Evolutionary conservation across 2,329 filamentous ascomycete genomes (phyloP).

Genomic region (Fusarium illudens): DNA sequence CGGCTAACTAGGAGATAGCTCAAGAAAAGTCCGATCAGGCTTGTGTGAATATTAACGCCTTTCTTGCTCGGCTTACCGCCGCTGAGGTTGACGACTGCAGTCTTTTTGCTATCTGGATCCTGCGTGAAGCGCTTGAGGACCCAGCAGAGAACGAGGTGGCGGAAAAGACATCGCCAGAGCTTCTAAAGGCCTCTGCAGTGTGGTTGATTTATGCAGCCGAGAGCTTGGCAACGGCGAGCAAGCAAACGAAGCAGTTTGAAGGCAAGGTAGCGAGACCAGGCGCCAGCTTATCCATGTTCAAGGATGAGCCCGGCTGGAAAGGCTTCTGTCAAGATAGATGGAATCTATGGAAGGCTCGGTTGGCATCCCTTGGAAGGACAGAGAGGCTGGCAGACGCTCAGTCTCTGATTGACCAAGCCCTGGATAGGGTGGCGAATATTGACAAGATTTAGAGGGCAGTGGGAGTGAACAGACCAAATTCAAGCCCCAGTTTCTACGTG

Average conservation of each 20-base stretch:
- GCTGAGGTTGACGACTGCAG: slow-evolving; percentile 21
- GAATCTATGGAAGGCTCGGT: slow-evolving; percentile 13
- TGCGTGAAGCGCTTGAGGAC: slow-evolving; percentile 31
- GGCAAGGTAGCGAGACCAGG: slow-evolving; percentile 29
- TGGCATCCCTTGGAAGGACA: background rate
- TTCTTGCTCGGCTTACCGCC: slow-evolving; percentile 26
- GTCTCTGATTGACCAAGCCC: background rate
- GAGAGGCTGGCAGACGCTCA: background rate
- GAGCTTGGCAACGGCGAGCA: background rate
- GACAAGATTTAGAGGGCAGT: background rate
- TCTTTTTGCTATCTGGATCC: slow-evolving; percentile 29
- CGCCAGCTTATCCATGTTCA: background rate
- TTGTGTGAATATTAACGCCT: slow-evolving; percentile 24
- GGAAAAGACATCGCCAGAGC: background rate
- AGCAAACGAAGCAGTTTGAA: slow-evolving; percentile 28
- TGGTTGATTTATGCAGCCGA: slow-evolving; percentile 28
- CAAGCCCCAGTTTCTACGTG: background rate
- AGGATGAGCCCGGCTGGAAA: slow-evolving; percentile 20
- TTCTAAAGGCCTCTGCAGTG: slow-evolving; percentile 10
- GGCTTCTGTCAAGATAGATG: slow-evolving; percentile 26
- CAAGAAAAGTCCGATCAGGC: slow-evolving; percentile 16
- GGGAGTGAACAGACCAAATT: background rate
- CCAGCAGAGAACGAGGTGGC: slow-evolving; percentile 17
- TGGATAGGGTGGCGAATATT: background rate
- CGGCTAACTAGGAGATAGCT: slow-evolving; percentile 7